Evolutionary conservation across 2,329 filamentous ascomycete species (phyloP).

Genomic region (Sclerotinia spermophila): DNA sequence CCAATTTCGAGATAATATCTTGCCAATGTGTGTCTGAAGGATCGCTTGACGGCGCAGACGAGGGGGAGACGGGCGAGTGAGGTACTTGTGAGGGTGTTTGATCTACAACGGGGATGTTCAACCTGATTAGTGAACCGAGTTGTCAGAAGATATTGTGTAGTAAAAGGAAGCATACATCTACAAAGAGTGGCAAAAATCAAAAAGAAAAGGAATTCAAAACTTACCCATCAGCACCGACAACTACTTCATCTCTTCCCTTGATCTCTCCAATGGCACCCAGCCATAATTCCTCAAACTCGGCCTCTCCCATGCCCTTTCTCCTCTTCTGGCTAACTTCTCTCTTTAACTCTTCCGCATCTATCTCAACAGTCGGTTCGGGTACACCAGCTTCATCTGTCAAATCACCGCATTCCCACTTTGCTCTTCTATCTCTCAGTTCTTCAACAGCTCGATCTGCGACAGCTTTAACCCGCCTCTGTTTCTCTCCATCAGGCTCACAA

Average conservation of each 20-base stretch:
- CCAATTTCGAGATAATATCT: conserved; percentile 83
- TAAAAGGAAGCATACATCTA: conserved; percentile 31
- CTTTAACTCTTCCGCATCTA: conserved; percentile 69
- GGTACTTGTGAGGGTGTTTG: conserved; percentile 72
- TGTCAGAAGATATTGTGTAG: conserved; percentile 51
- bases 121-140: conserved; percentile 76
- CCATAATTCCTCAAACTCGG: conserved; percentile 91
- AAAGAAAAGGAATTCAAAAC: conserved; percentile 33
- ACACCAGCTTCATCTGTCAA: conserved; percentile 59
- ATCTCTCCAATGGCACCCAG: conserved; percentile 70
- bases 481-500: conserved; percentile 92
- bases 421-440: conserved; percentile 77
- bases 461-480: conserved; percentile 78
- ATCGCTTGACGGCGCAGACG: conserved; percentile 74
- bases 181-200: conserved; percentile 18
- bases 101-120: conserved; percentile 68
- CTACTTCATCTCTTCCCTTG: conserved; percentile 57
- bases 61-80: conserved; percentile 90
- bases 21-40: conserved; percentile 75
- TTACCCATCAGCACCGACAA: conserved; percentile 52
- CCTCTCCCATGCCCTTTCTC: conserved; percentile 76
- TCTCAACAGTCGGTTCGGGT: conserved; percentile 57
- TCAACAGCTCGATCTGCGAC: conserved; percentile 87
- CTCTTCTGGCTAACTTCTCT: conserved; percentile 70
- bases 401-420: conserved; percentile 87